A percentile compares a stretch with the other conserved stretches of the same genome.
Evolutionary conservation across 2,329 filamentous ascomycete genomes (phyloP).

Genomic region (Pseudogymnoascus sp.): DNA sequence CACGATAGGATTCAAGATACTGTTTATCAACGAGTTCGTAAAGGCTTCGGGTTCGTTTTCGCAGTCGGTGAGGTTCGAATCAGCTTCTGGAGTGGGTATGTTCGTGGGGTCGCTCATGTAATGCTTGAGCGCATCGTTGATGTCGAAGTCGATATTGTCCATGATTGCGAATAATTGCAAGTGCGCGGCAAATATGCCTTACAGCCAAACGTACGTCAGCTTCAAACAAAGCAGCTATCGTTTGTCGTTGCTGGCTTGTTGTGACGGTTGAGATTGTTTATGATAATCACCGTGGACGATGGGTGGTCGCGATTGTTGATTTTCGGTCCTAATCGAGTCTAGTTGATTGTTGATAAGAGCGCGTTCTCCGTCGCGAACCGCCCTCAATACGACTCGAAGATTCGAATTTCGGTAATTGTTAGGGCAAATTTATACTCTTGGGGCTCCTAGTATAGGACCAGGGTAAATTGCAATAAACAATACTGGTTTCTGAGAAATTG

Average conservation of each 20-base stretch:
- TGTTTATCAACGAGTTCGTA: slow-evolving; percentile 70
- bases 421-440: not conserved
- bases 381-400: not conserved
- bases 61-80: slow-evolving; percentile 75
- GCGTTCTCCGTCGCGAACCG: slow-evolving; percentile 6
- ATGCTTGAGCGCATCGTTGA: slow-evolving; percentile 92
- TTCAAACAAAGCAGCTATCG: not conserved
- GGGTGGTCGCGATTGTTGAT: slow-evolving; percentile 8
- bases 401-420: not conserved
- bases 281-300: slow-evolving; percentile 1
- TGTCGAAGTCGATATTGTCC: slow-evolving; percentile 80
- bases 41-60: slow-evolving; percentile 84
- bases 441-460: not conserved
- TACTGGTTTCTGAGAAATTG: not conserved
- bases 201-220: not conserved
- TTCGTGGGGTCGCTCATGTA: slow-evolving; percentile 88
- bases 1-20: slow-evolving; percentile 81
- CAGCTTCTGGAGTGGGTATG: slow-evolving; percentile 79
- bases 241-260: slow-evolving; percentile 2
- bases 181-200: slow-evolving; percentile 4
- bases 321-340: slow-evolving; percentile 7
- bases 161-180: slow-evolving; percentile 34
- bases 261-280: slow-evolving; percentile 3
- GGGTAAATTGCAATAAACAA: not conserved
- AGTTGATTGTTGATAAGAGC: not conserved